These are phyloP conservation scores for Diaporthe australafricana DNA, from an alignment of 2,329 filamentous ascomycete genomes.

Conservation along the genomic window DNA sequence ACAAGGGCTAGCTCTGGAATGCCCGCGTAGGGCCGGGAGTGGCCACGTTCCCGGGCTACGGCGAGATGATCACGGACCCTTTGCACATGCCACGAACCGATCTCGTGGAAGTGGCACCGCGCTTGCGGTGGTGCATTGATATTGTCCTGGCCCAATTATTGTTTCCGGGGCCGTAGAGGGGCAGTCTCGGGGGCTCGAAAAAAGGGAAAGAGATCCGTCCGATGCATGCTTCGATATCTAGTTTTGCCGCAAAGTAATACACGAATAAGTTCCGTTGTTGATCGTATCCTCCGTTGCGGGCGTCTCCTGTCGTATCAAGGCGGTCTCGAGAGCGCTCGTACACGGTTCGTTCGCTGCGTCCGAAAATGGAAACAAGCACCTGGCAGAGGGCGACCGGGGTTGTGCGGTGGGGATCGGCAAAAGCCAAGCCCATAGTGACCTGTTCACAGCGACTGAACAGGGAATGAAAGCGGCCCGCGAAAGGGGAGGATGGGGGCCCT, in stretches of 20 bases:
- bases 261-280: not conserved
- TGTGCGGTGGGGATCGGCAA: constrained; percentile 9
- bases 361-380: constrained; percentile 19
- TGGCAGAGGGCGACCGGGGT: not conserved
- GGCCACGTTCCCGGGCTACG: too few relatives aligned
- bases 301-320: not conserved
- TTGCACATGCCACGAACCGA: not conserved
- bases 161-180: not conserved
- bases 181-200: too few relatives aligned
- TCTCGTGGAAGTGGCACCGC: not conserved
- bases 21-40: too few relatives aligned
- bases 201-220: not conserved
- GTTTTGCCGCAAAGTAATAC: not conserved
- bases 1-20: not conserved
- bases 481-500: constrained; percentile 7
- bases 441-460: not conserved
- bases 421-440: constrained; percentile 16
- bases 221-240: not conserved
- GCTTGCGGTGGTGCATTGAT: not conserved
- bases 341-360: not conserved
- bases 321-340: not conserved
- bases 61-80: not conserved
- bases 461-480: constrained; percentile 1
- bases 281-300: not conserved
- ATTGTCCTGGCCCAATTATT: not conserved